Conservation (phyloP, 2,329 filamentous ascomycete genomes). For the Nothophoma quercina region DNA sequence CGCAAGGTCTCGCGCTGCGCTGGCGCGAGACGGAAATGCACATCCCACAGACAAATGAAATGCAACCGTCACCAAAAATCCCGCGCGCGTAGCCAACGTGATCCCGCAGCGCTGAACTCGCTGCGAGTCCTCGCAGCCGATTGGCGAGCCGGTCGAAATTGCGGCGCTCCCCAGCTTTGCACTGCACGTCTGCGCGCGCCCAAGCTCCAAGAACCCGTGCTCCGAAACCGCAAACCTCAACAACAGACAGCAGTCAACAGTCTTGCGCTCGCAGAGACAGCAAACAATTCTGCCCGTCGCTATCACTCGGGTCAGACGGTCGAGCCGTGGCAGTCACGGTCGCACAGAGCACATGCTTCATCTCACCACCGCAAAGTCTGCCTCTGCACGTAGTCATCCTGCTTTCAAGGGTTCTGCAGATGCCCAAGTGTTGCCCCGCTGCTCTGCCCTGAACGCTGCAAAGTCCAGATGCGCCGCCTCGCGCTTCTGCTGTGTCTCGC, state of each 20-base stretch:
- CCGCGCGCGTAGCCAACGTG: slow-evolving; percentile 44
- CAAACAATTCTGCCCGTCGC: slow-evolving; percentile 5
- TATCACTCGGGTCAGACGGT: slow-evolving; percentile 11
- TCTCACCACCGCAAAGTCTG: slow-evolving; percentile 3
- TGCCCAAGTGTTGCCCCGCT: slow-evolving; percentile 23
- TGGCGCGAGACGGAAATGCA: slow-evolving; percentile 23
- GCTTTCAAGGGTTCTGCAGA: neutral
- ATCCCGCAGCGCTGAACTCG: slow-evolving; percentile 17
- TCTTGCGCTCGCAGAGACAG: slow-evolving; percentile 1
- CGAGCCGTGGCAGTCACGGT: slow-evolving; percentile 18
- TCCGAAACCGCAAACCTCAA: slow-evolving; percentile 16
- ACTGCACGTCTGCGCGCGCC: slow-evolving; percentile 3
- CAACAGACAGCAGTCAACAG: slow-evolving; percentile 1
- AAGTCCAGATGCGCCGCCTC: slow-evolving; percentile 14
- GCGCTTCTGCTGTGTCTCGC: slow-evolving; percentile 27
- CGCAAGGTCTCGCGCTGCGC: slow-evolving; percentile 3
- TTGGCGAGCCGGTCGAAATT: slow-evolving; percentile 33
- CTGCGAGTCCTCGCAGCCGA: slow-evolving; percentile 9
- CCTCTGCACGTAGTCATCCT: slow-evolving; percentile 4
- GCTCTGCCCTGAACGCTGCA: slow-evolving; percentile 5
- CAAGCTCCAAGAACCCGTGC: slow-evolving; percentile 4
- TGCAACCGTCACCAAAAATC: slow-evolving; percentile 28
- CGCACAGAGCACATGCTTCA: slow-evolving; percentile 12
- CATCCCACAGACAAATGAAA: slow-evolving; percentile 39
- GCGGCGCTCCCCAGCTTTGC: slow-evolving; percentile 23